These are phyloP conservation scores for Fusarium papillatum DNA, from an alignment of 2,329 filamentous ascomycete species.

Conservation along the genomic window DNA sequence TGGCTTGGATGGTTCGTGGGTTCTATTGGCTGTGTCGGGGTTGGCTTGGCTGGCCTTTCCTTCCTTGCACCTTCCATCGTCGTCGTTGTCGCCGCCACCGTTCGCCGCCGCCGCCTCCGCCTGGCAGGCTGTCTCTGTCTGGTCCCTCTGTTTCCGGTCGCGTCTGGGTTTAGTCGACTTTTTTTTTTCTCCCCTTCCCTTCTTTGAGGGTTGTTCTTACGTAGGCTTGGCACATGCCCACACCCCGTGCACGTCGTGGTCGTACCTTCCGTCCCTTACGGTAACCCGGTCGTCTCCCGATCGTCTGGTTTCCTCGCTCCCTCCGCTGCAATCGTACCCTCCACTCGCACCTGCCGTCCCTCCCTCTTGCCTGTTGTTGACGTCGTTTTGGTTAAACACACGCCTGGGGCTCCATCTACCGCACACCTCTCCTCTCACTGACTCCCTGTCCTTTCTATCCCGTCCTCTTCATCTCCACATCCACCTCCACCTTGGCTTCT, in stretches of 20 bases:
- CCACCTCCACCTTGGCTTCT: conserved; percentile 28
- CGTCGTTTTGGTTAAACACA: conserved; percentile 29
- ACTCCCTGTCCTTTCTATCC: conserved; percentile 1
- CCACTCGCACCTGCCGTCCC: conserved; percentile 12
- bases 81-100: conserved; percentile 31
- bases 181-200: conserved; percentile 7
- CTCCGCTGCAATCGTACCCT: conserved; percentile 24
- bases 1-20: not conserved
- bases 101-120: conserved; percentile 16
- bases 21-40: conserved; percentile 24
- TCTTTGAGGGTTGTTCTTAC: conserved; percentile 4
- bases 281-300: conserved; percentile 26
- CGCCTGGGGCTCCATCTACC: conserved; percentile 2
- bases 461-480: conserved; percentile 37
- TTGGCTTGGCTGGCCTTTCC: conserved; percentile 1
- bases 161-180: conserved; percentile 18
- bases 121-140: conserved; percentile 15
- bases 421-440: not conserved
- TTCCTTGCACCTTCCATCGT: conserved; percentile 30
- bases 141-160: conserved; percentile 4
- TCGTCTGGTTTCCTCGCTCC: conserved; percentile 37
- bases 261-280: conserved; percentile 7
- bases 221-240: conserved; percentile 1
- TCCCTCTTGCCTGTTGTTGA: conserved; percentile 28
- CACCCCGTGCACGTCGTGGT: not conserved